Evolutionary conservation across 2,329 filamentous ascomycete species (phyloP).

Genomic region (Ceratocystiopsis brevicomis): DNA sequence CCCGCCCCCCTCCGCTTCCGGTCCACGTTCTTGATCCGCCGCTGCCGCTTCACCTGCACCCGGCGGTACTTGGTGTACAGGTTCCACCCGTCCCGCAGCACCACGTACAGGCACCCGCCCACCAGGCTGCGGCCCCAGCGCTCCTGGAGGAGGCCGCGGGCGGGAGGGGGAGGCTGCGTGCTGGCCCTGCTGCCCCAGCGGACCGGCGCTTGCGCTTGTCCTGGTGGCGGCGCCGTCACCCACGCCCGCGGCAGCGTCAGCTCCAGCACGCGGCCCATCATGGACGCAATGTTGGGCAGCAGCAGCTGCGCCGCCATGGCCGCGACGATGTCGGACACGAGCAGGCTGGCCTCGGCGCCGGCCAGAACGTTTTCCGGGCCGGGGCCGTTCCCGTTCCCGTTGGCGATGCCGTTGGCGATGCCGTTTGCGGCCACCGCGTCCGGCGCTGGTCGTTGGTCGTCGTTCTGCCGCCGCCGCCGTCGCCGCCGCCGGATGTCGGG

Average conservation of each 20-base stretch:
- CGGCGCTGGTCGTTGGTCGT: constrained; percentile 10
- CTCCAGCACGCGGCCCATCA: constrained; percentile 58
- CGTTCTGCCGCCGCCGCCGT: too few species aligned
- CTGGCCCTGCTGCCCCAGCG: too few species aligned
- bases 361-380: constrained; percentile 10
- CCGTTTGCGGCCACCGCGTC: constrained; percentile 2
- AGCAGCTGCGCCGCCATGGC: constrained; percentile 40
- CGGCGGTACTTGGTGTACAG: constrained; percentile 46
- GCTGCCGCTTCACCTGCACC: constrained; percentile 34
- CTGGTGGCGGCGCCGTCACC: constrained; percentile 28
- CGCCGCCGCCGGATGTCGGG: too few species aligned
- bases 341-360: not conserved
- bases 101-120: constrained; percentile 74
- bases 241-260: constrained; percentile 47
- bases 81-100: constrained; percentile 50
- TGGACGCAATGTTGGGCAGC: constrained; percentile 64
- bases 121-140: constrained; percentile 79
- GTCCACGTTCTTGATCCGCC: constrained; percentile 34
- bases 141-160: constrained; percentile 53
- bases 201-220: too few species aligned
- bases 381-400: not conserved
- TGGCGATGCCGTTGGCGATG: not conserved
- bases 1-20: not conserved
- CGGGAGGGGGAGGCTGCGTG: too few species aligned
- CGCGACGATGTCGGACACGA: constrained; percentile 26